These are phyloP conservation scores for Schizochytrium sp. DNA, from an alignment of 108 stramenopile species.

Conservation along the genomic window DNA sequence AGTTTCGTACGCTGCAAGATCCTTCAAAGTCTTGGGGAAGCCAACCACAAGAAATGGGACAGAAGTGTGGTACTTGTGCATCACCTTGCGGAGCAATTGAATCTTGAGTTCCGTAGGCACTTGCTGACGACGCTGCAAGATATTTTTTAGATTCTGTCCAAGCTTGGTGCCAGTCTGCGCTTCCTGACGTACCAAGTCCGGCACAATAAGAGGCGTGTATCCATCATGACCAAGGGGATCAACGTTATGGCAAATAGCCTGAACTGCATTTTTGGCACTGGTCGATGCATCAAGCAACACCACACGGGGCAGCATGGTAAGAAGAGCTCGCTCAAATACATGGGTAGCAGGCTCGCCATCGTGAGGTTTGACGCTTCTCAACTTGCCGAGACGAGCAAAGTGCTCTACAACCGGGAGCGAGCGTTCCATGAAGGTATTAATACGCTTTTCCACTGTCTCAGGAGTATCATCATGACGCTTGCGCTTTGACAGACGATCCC, in stretches of 20 bases:
- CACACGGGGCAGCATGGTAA: conserved; percentile 73
- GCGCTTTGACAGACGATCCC: conserved; percentile 70
- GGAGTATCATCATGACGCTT: conserved; percentile 76
- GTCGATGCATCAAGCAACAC: conserved; percentile 95
- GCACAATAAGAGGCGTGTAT: conserved; percentile 87
- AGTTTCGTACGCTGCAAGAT: conserved; percentile 81
- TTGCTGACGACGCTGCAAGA: conserved; percentile 87
- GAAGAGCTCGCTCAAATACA: conserved; percentile 26
- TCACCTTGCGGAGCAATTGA: conserved; percentile 72
- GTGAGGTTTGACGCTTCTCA: conserved; percentile 51
- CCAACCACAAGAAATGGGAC: conserved; percentile 86
- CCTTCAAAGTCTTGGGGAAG: conserved; percentile 84
- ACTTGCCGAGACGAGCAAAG: conserved; percentile 34
- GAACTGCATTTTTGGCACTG: conserved; percentile 86
- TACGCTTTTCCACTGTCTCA: conserved; percentile 72
- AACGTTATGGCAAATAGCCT: conserved; percentile 60
- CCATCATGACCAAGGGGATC: conserved; percentile 83
- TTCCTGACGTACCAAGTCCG: conserved; percentile 90
- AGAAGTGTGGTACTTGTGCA: conserved; percentile 74
- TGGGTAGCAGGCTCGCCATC: neutral
- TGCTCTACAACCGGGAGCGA: conserved; percentile 63
- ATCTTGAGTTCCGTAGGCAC: conserved; percentile 85
- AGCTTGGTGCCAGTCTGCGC: conserved; percentile 83
- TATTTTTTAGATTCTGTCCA: conserved; percentile 85
- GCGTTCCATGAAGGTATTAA: conserved; percentile 56